Percentiles rank a stretch among this genome's conserved stretches.
Conservation (phyloP, 768 basidiomycete species). For the Heimioporus sp. region DNA sequence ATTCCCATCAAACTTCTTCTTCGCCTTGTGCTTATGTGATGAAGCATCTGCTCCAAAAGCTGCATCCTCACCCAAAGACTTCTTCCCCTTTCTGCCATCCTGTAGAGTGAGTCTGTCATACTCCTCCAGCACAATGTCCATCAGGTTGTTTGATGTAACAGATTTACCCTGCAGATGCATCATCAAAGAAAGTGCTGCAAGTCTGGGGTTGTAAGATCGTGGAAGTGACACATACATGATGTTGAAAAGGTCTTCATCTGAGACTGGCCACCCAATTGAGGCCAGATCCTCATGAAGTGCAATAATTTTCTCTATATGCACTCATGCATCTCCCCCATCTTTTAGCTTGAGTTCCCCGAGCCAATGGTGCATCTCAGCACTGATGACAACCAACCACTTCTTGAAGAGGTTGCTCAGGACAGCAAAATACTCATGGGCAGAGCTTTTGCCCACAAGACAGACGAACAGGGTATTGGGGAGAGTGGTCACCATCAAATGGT, state of each 20-base stretch:
- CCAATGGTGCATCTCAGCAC: background rate
- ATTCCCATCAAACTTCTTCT: too few species aligned
- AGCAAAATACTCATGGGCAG: constrained; percentile 21
- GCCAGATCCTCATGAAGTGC: constrained; percentile 33
- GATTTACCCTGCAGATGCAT: too few species aligned
- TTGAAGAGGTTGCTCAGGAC: background rate
- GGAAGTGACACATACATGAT: too few species aligned
- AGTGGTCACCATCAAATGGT: constrained; percentile 6
- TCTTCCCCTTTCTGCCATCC: too few species aligned
- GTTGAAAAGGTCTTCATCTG: constrained; percentile 34
- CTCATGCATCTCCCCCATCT: constrained; percentile 30
- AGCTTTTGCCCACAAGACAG: background rate
- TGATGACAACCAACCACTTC: background rate
- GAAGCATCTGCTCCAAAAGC: too few species aligned
- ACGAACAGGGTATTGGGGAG: constrained; percentile 2
- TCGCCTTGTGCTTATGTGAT: too few species aligned
- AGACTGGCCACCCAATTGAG: constrained; percentile 28
- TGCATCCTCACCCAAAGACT: too few species aligned
- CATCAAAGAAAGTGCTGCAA: too few species aligned
- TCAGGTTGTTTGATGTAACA: constrained; percentile 3
- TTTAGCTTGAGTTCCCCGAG: constrained; percentile 1
- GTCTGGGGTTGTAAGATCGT: too few species aligned
- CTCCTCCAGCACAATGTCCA: constrained; percentile 7
- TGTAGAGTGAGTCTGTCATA: constrained; percentile 13
- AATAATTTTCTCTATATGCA: constrained; percentile 31